Conservation (phyloP, 1,139 yeast species). For the Protomyces pachydermus region DNA sequence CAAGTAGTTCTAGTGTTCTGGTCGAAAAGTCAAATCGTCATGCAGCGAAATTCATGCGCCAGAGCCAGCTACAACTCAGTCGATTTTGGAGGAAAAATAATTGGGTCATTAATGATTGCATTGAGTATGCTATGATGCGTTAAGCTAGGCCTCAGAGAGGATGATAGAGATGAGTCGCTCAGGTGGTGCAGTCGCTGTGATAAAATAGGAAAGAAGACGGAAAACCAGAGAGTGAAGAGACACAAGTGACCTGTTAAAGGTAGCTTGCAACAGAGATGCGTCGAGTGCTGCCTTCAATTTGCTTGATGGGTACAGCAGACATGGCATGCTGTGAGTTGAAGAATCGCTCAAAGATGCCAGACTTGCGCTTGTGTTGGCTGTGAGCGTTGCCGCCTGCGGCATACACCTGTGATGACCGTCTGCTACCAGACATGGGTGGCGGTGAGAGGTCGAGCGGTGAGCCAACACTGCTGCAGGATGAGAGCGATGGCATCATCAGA, state of each 20-base stretch:
- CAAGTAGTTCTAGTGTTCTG: no score
- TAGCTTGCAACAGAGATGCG: constrained; percentile 25
- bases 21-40: no score
- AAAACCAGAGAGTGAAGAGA: not conserved
- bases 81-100: no score
- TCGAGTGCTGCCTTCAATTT: constrained; percentile 6
- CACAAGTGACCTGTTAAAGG: not conserved
- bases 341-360: constrained; percentile 27
- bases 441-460: constrained; percentile 25
- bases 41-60: no score
- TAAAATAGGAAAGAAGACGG: no score
- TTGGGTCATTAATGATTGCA: no score
- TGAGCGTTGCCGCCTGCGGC: not conserved
- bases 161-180: not conserved
- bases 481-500: constrained; percentile 26
- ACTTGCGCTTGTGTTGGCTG: constrained; percentile 11
- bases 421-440: not conserved
- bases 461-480: constrained; percentile 21
- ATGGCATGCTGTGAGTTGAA: not conserved
- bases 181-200: not conserved
- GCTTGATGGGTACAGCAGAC: constrained; percentile 20
- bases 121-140: no score
- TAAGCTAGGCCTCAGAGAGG: no score
- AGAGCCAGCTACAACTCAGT: no score
- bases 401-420: not conserved